Evolutionary conservation across 2,329 filamentous ascomycete genomes (phyloP), one percentile per base, ranked within the genome.

Genomic region (Pseudogymnoascus sp.): DNA sequence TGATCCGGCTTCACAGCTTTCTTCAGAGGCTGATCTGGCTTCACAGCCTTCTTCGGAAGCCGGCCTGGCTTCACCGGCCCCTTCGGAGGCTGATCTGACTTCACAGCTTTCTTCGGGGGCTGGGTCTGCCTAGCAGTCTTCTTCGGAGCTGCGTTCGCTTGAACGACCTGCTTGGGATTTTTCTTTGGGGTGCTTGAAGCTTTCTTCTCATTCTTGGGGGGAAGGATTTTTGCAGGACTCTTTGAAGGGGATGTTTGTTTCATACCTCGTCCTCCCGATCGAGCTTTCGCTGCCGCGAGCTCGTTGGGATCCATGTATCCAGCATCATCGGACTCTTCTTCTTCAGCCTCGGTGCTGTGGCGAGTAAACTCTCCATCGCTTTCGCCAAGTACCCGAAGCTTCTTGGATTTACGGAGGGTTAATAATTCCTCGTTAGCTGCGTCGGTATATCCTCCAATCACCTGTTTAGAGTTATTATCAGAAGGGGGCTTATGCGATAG

Each of bases 321-420:
- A 31, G 13, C 17, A 56, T 62, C 21, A 5, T 64, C 64, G 19
- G 63, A 60, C 29, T 61, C 60, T 26, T 64, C 63, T 53, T 31
- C 60, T 35, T 67, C 67, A 13, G 64, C 63, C 7, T 63, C 61
- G 3, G 29, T 56, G 26, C 50, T 53, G 7, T 37, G 56, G 17
- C 38, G 56, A 15, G 50, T 64, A 26, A 68, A 67, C 19, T 68
- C 67, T 31, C 59, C 44, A 40, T 68, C 67, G 35, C 59, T 60
- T 38, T 60, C 59, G 9, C 37, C 59, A 13, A 56, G 1, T 7
- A 42, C 21, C 0, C 37, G 59, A 4, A 17, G 59, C 21, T 40
- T 60, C 21, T 42, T 42, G 33, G 19, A 40, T 60, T 60, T 60
- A 10, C 59, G 59, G 10, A 15, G 33, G 7, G 23, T 59, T 15